Base-by-base conservation (phyloP, 805 yeast species). In the Yamadazyma laniorum region DNA sequence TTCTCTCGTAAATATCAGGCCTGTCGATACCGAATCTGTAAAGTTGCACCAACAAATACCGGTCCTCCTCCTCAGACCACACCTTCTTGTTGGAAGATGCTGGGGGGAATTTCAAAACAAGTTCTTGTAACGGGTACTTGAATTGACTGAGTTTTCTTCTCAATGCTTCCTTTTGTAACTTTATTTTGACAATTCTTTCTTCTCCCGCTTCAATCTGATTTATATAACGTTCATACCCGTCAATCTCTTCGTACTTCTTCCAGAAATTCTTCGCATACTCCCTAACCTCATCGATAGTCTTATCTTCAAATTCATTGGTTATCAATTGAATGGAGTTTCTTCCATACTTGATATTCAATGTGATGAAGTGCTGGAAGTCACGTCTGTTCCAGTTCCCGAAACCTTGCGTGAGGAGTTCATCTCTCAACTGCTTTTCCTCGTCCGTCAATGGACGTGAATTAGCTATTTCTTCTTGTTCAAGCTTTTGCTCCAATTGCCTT, bases 171-270 rank as follows among this genome's bases (percentile, higher is more conserved):
- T 80, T 85, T 53, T 89, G 96, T 22, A 80, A 63, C 50, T 74
- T 75, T 7, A 74, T 56, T 51, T 77, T 80, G 32, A 78, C 68
- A 18, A 85, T 74, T 58, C 77, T 84, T 44, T 89, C 96, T 56
- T 93, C 98, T 12, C 98, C 99, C 3, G 76, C 72, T 53, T 89
- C 95, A 44, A 93, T 87, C 51, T 82, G 91, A 14, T 74, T 68
- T 37, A 90, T 63, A 59, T 83, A 87, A 46, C 86, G 76, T 49
- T 93, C 99, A 61, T 82, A 83, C 8, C 96, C 95, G 23, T 91
- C 98, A 45, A 93, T 82, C 49, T 82, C 85, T 34, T 76, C 70
- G 53, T 79, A 82, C 36, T 83, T 74, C 18, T 72, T 53, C 99
- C 98, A 93, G 59, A 93, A 93, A 7, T 74, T 83, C 36, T 72